phyloP scores from a whole-genome alignment of 1,284 basidiomycete species.

The Trichosporon ovoides region DNA sequence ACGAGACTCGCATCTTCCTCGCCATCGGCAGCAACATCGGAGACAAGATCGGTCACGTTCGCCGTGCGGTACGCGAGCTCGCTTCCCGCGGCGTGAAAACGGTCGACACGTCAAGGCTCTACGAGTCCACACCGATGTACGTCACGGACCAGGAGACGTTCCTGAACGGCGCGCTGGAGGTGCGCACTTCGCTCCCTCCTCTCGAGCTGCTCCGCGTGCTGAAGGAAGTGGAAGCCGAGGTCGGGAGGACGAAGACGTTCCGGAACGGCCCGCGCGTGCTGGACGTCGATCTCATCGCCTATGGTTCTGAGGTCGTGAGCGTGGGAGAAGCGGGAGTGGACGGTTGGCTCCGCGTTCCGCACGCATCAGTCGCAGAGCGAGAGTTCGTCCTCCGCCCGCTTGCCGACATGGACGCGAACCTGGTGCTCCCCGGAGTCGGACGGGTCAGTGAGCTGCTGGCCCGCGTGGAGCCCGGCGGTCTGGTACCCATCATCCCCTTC shows the following conservation, averaged over 20 bases:
- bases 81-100: slow-evolving; percentile 49
- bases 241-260: slow-evolving; percentile 75
- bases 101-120: slow-evolving; percentile 81
- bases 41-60: slow-evolving; percentile 78
- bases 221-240: slow-evolving; percentile 67
- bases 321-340: slow-evolving; percentile 53
- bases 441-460: slow-evolving; percentile 54
- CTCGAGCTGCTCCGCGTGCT: slow-evolving; percentile 60
- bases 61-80: slow-evolving; percentile 57
- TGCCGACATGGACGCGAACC: slow-evolving; percentile 61
- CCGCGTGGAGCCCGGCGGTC: slow-evolving; percentile 54
- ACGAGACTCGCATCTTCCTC: slow-evolving; percentile 55
- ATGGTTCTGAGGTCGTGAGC: slow-evolving; percentile 61
- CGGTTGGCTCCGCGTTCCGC: slow-evolving; percentile 73
- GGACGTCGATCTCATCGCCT: slow-evolving; percentile 85
- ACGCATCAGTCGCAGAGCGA: slow-evolving; percentile 72
- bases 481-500: slow-evolving; percentile 51
- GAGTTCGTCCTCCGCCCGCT: slow-evolving; percentile 89
- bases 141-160: slow-evolving; percentile 83
- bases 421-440: slow-evolving; percentile 58
- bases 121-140: slow-evolving; percentile 95
- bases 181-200: slow-evolving; percentile 68
- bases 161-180: slow-evolving; percentile 83
- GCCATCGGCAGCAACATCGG: slow-evolving; percentile 89
- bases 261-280: slow-evolving; percentile 84